Conservation (phyloP, 176 grass and related monocot genomes). For the Guadua angustifolia region DNA sequence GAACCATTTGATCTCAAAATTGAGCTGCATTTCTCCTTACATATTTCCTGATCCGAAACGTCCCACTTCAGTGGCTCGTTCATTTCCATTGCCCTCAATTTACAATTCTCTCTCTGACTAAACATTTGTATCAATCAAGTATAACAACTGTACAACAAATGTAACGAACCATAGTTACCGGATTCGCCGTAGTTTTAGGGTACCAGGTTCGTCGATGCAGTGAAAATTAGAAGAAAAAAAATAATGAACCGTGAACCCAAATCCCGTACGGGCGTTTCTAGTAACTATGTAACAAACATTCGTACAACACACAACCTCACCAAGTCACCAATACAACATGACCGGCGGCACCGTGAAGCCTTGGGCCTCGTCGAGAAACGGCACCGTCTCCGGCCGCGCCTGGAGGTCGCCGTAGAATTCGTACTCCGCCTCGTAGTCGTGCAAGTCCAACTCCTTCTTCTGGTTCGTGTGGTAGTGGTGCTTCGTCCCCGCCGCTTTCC, state of each 20-base stretch:
- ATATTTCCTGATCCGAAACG: background rate
- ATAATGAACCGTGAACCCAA: too few species aligned
- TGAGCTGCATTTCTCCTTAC: slow-evolving; percentile 14
- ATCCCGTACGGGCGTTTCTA: too few species aligned
- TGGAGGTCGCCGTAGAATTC: slow-evolving; percentile 74
- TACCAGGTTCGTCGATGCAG: too few species aligned
- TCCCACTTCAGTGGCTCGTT: background rate
- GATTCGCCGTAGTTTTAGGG: too few species aligned
- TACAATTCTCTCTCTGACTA: slow-evolving; percentile 32
- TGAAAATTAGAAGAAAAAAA: too few species aligned
- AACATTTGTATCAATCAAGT: background rate
- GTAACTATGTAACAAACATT: background rate
- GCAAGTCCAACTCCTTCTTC: slow-evolving; percentile 71
- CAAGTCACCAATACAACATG: slow-evolving; percentile 2
- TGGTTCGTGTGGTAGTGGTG: slow-evolving; percentile 90
- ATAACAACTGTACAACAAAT: slow-evolving; percentile 22
- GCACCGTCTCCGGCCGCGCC: slow-evolving; percentile 58
- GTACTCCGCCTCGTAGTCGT: slow-evolving; percentile 91
- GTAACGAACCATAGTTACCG: background rate
- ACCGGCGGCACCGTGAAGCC: slow-evolving; percentile 47
- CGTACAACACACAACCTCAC: background rate
- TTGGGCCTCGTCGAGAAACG: slow-evolving; percentile 51
- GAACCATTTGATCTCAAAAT: background rate
- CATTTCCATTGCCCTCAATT: background rate
- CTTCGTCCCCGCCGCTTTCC: slow-evolving; percentile 58